Evolutionary conservation across 371 early-diverging fungal genomes (phyloP), one percentile per base, ranked within the genome.

Genomic region (Smittium culicis): DNA sequence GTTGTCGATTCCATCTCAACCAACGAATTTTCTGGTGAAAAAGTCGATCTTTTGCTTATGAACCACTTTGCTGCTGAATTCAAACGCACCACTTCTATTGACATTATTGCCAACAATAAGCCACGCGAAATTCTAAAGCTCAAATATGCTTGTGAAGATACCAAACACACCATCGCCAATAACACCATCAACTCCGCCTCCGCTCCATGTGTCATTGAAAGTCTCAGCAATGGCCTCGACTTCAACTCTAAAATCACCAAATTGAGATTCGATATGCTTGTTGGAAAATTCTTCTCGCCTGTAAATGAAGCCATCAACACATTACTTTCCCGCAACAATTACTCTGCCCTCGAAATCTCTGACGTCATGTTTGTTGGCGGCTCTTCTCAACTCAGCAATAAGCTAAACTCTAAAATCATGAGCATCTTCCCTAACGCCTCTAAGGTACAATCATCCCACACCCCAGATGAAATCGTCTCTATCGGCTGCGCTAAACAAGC

Each of bases 401-500:
- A 94, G 83, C 88, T 99, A 72, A 88, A 89, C 74, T 74, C 87
- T 71, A 83, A 90, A 71, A 75, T 99, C 32, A 83, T 82, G 24
- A 80, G 79, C 29, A 83, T 89, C 74, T 99, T 99, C 83, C 84
- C 86, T 65, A 87, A 91, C 73, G 79, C 86, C 61, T 89, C 93
- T 73, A 83, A 89, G 68, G 72, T 75, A 59, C 81, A 81, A 60
- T 86, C 87, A 25, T 77, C 83, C 32, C 72, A 71, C 58, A 88
- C 89, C 74, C 86, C 95, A 61, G 99, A 99, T 77, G 99, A 99
- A 79, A 92, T 94, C 65, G 91, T 99, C 69, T 91, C 99, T 31
- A 88, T 89, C 77, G 99, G 99, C 68, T 99, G 98, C 79, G 99
- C 99, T 45, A 90, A 93, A 69, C 99, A 98, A 82, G 95, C 88